phyloP scores from a whole-genome alignment of 2,329 filamentous ascomycete species.

The Talaromyces rugulosus region DNA sequence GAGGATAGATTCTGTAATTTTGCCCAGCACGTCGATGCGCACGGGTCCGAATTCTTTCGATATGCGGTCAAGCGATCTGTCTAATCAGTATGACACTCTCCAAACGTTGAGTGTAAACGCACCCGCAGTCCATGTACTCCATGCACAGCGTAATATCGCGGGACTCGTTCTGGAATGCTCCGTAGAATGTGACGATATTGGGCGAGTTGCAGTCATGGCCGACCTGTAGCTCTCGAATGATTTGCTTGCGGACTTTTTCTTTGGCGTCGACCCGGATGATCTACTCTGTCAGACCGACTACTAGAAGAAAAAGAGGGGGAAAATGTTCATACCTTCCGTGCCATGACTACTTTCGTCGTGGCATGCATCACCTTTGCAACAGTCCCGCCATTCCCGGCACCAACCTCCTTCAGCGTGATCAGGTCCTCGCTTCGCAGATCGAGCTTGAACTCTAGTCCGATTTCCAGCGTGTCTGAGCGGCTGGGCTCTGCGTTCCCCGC shows the following conservation, averaged over 20 bases:
- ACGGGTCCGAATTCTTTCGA: constrained; percentile 93
- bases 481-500: constrained; percentile 57
- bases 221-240: constrained; percentile 93
- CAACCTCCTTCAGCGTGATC: constrained; percentile 88
- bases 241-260: constrained; percentile 93
- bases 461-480: constrained; percentile 73
- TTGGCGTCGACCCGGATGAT: constrained; percentile 98
- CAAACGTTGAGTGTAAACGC: constrained; percentile 34
- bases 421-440: constrained; percentile 89
- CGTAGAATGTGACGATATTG: constrained; percentile 96
- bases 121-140: constrained; percentile 99
- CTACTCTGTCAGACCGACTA: constrained; percentile 43
- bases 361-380: constrained; percentile 97
- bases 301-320: constrained; percentile 4
- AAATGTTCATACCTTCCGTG: constrained; percentile 70
- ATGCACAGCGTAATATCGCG: constrained; percentile 99
- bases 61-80: constrained; percentile 83
- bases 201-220: constrained; percentile 98
- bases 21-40: constrained; percentile 91
- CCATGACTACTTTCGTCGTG: constrained; percentile 94
- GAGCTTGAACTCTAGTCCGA: constrained; percentile 94
- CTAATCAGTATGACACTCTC: constrained; percentile 12
- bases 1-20: constrained; percentile 93
- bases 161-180: constrained; percentile 91
- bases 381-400: constrained; percentile 92